Conservation (phyloP, 768 basidiomycete species). For the Saitozyma sp. region DNA sequence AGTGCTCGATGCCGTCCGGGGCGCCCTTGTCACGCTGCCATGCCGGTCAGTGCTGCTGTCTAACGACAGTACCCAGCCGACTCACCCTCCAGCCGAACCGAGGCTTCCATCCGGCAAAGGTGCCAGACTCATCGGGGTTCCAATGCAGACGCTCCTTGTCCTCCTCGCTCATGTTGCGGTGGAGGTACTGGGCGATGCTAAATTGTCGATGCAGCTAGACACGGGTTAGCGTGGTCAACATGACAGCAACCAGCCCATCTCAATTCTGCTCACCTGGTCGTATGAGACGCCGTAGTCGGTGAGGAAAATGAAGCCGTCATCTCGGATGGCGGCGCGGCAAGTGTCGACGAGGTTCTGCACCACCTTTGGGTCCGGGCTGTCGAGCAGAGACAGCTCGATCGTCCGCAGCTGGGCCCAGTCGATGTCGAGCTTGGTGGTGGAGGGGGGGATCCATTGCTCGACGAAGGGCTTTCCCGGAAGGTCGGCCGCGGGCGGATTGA, state of each 20-base stretch:
- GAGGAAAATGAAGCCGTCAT: constrained; percentile 35
- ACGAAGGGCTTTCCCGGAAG: constrained; percentile 15
- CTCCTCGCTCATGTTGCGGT: constrained; percentile 24
- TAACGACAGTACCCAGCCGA: constrained; percentile 3
- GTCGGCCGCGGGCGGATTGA: constrained; percentile 20
- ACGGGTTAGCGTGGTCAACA: neutral
- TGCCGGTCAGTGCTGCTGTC: constrained; percentile 30
- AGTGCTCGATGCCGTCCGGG: constrained; percentile 25
- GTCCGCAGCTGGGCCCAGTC: constrained; percentile 30
- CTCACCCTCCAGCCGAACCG: constrained; percentile 23
- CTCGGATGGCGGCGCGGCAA: constrained; percentile 22
- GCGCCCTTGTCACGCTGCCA: constrained; percentile 28
- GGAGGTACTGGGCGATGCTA: constrained; percentile 26
- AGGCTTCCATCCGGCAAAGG: constrained; percentile 31
- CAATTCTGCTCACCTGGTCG: constrained; percentile 12
- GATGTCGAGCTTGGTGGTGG: constrained; percentile 8
- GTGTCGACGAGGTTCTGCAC: constrained; percentile 21
- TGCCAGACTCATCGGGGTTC: constrained; percentile 23
- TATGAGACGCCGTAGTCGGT: constrained; percentile 27
- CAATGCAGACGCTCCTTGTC: constrained; percentile 31
- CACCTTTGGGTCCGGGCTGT: constrained; percentile 17
- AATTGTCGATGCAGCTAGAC: constrained; percentile 32
- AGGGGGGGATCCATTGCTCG: constrained; percentile 14
- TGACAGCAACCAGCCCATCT: neutral
- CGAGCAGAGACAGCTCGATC: constrained; percentile 28